Evolutionary conservation across 148 eudicot species (phyloP).

Genomic region (Nyssa sinensis): DNA sequence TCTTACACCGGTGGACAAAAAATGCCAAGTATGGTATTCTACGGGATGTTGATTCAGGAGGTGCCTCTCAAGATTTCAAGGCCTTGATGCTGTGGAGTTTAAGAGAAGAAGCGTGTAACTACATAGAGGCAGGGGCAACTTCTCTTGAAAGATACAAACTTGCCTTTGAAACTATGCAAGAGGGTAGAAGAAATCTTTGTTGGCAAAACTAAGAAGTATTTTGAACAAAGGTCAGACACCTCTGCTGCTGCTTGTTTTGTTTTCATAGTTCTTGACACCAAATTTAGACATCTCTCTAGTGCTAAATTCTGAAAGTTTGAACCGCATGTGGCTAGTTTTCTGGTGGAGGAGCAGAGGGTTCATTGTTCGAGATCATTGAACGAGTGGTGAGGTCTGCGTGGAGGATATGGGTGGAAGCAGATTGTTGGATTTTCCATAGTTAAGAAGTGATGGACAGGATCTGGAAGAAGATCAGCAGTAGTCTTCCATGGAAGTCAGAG

Average conservation of each 20-base stretch:
- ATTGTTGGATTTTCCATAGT: no score
- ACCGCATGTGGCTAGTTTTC: neutral
- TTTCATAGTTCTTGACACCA: neutral
- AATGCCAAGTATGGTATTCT: slow-evolving; percentile 47
- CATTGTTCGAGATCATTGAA: no score
- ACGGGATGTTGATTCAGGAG: slow-evolving; percentile 47
- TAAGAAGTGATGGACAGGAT: no score
- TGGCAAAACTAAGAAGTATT: slow-evolving; percentile 42
- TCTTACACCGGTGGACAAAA: slow-evolving; percentile 56
- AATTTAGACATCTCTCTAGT: slow-evolving; percentile 3
- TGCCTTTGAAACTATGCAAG: slow-evolving; percentile 61
- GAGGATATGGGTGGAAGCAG: no score
- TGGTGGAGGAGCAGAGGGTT: no score
- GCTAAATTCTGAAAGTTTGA: neutral
- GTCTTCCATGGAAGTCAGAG: no score
- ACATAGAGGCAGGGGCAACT: slow-evolving; percentile 48
- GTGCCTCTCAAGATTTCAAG: slow-evolving; percentile 45
- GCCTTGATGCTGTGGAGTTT: slow-evolving; percentile 58
- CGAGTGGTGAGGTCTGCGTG: no score
- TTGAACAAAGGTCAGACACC: slow-evolving; percentile 20
- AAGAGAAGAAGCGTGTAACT: slow-evolving; percentile 52
- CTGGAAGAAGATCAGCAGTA: no score
- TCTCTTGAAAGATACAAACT: slow-evolving; percentile 52
- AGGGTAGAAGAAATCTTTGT: slow-evolving; percentile 51
- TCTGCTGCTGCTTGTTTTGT: neutral